Evolutionary conservation across 306 rosid species (phyloP).

Genomic region (Inga laurina): DNA sequence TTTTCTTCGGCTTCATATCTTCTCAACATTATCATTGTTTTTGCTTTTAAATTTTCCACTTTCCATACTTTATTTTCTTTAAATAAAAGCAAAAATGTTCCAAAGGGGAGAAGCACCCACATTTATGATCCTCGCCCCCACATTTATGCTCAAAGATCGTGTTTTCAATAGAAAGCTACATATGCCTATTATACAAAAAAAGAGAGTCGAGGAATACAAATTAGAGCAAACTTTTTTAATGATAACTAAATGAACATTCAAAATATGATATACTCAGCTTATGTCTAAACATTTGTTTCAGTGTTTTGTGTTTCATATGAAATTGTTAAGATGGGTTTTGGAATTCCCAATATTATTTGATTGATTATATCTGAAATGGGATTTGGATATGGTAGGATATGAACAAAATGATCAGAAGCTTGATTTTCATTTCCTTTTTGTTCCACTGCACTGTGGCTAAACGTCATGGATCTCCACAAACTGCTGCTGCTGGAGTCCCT

Average conservation of each 20-base stretch:
- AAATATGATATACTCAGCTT: neutral
- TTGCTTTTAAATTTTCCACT: neutral
- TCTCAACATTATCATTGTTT: neutral
- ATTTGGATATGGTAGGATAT: slow-evolving; percentile 41
- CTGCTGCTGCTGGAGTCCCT: neutral
- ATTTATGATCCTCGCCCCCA: no score
- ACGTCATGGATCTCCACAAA: neutral
- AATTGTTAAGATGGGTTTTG: neutral
- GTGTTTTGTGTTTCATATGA: neutral
- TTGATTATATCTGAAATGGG: neutral
- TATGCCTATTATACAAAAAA: no score
- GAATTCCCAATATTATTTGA: neutral
- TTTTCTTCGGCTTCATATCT: neutral
- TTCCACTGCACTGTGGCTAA: slow-evolving; percentile 42
- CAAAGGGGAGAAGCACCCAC: no score
- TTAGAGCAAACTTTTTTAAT: no score
- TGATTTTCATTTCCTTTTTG: slow-evolving; percentile 54
- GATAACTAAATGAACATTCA: neutral
- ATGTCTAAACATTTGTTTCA: neutral
- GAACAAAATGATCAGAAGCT: slow-evolving; percentile 57
- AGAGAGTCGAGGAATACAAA: neutral
- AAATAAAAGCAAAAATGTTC: neutral
- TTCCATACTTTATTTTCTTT: neutral
- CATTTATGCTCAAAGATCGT: no score
- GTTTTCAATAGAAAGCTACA: no score